phyloP scores from a whole-genome alignment of 768 basidiomycete genomes.

The Phanerodontia chrysosporium region DNA sequence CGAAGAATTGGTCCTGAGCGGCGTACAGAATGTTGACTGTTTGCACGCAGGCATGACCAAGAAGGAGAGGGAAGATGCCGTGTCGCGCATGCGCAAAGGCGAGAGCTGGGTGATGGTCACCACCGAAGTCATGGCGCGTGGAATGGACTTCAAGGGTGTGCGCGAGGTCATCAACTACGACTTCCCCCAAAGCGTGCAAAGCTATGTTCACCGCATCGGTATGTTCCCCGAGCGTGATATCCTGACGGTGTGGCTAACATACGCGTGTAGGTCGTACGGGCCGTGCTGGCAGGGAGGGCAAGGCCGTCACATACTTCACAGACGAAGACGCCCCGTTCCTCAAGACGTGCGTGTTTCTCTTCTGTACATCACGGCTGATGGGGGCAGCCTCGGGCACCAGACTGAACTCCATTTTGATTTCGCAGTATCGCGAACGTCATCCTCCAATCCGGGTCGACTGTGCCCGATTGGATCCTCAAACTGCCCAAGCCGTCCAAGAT shows the following conservation, averaged over 20 bases:
- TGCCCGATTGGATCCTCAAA: conserved; percentile 93
- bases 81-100: conserved; percentile 81
- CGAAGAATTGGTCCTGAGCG: conserved; percentile 77
- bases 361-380: background rate
- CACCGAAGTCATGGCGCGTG: conserved; percentile 96
- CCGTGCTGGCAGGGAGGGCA: conserved; percentile 86
- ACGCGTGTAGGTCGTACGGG: conserved; percentile 79
- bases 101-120: conserved; percentile 94
- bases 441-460: conserved; percentile 82
- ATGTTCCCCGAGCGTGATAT: conserved; percentile 14
- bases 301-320: conserved; percentile 94
- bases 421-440: conserved; percentile 92
- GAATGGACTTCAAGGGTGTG: conserved; percentile 96
- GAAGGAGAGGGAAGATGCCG: conserved; percentile 82
- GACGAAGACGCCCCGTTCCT: conserved; percentile 89
- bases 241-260: background rate
- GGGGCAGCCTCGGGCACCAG: background rate
- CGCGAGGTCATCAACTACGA: conserved; percentile 95
- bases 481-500: conserved; percentile 92
- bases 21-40: conserved; percentile 78
- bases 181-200: conserved; percentile 93
- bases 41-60: conserved; percentile 88
- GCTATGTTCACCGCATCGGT: conserved; percentile 96
- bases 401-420: conserved; percentile 1
- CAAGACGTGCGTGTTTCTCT: conserved; percentile 59